Conservation (phyloP, 768 basidiomycete genomes). For the Boletus speciosus region DNA sequence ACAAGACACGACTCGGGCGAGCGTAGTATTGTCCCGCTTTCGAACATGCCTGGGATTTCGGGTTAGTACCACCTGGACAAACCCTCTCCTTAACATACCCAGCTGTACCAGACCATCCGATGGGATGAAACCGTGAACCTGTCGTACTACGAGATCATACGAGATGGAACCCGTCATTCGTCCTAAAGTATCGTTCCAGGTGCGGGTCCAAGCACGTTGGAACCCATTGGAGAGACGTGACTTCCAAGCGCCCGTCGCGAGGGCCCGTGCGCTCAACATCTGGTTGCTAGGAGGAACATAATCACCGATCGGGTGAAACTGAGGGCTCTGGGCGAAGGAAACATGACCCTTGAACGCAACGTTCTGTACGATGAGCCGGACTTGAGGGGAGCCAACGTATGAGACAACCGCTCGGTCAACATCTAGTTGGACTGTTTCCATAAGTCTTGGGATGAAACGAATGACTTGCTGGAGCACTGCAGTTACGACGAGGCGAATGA, state of each 20-base stretch:
- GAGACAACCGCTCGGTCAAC: conserved; percentile 52
- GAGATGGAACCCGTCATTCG: conserved; percentile 55
- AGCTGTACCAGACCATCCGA: conserved; percentile 14
- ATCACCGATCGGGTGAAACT: conserved; percentile 14
- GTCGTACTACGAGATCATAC: conserved; percentile 46
- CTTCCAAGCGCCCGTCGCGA: conserved; percentile 59
- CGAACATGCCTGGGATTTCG: conserved; percentile 14
- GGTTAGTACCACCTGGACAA: conserved; percentile 1
- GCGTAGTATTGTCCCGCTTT: conserved; percentile 39
- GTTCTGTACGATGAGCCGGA: conserved; percentile 48
- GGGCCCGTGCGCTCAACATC: conserved; percentile 35
- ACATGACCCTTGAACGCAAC: conserved; percentile 53
- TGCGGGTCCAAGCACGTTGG: conserved; percentile 61
- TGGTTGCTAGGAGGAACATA: conserved; percentile 12
- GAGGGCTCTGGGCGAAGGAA: conserved; percentile 50
- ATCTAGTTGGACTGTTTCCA: conserved; percentile 66
- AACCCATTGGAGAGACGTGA: conserved; percentile 57
- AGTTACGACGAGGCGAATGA: conserved; percentile 54
- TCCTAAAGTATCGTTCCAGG: conserved; percentile 69
- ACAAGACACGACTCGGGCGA: conserved; percentile 46
- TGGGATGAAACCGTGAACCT: conserved; percentile 43
- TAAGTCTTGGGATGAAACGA: conserved; percentile 62
- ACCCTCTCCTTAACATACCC: conserved; percentile 26
- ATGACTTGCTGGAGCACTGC: conserved; percentile 55
- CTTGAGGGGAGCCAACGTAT: conserved; percentile 49